These are phyloP conservation scores for Colletotrichum ledebouriae DNA, from an alignment of 2,329 filamentous ascomycete genomes.

Conservation along the genomic window DNA sequence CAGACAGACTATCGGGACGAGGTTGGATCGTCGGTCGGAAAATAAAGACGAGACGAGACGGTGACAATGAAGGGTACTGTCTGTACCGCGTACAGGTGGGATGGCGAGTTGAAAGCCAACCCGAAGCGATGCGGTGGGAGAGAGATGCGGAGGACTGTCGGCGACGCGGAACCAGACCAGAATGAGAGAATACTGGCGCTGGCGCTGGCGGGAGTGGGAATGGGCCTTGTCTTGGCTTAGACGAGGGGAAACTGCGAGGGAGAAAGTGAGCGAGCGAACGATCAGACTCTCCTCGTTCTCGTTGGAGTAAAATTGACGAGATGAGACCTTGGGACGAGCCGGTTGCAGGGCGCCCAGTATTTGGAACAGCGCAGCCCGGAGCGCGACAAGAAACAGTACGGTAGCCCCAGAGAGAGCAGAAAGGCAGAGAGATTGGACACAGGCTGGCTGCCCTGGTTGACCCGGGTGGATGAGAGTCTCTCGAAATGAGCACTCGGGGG, in stretches of 20 bases:
- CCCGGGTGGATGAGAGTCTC: conserved; percentile 15
- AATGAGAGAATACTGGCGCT: conserved; percentile 31
- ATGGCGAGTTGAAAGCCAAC: conserved; percentile 28
- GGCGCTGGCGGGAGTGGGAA: conserved; percentile 34
- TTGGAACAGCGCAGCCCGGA: conserved; percentile 39
- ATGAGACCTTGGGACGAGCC: conserved; percentile 45
- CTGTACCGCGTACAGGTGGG: conserved; percentile 26
- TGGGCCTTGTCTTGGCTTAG: conserved; percentile 40
- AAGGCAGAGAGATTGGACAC: conserved; percentile 14
- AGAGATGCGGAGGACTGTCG: conserved; percentile 29
- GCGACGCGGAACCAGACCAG: conserved; percentile 28
- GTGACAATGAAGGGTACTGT: conserved; percentile 15
- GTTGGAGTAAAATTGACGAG: conserved; percentile 45
- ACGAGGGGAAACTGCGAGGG: conserved; percentile 28
- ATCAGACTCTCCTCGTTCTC: conserved; percentile 34
- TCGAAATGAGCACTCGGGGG: conserved; percentile 11
- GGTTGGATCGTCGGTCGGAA: conserved; percentile 31
- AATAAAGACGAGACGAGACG: conserved; percentile 32
- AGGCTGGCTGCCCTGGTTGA: conserved; percentile 24
- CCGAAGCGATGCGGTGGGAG: conserved; percentile 40
- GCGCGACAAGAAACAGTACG: conserved; percentile 28
- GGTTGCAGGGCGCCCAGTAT: conserved; percentile 40
- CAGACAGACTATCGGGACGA: conserved; percentile 32
- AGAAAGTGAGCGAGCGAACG: conserved; percentile 31
- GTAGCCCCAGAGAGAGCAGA: conserved; percentile 13